phyloP scores from a whole-genome alignment of 2,329 filamentous ascomycete species.

The Calonectria pseudoturangicola region DNA sequence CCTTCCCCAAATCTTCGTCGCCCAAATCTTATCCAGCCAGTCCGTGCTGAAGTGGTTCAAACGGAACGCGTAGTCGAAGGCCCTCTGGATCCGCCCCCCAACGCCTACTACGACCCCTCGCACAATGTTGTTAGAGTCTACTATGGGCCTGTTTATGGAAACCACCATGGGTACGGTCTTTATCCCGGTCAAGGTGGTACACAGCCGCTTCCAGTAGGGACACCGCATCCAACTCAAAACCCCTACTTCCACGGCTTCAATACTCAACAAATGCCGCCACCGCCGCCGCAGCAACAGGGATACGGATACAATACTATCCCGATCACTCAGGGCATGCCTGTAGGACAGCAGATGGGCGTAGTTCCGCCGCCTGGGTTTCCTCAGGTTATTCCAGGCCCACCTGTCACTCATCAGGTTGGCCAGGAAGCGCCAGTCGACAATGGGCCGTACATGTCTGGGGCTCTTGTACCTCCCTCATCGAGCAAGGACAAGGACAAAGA shows the following conservation, averaged over 20 bases:
- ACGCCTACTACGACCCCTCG: slow-evolving; percentile 74
- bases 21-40: slow-evolving; percentile 68
- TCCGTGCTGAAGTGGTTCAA: slow-evolving; percentile 69
- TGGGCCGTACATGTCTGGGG: slow-evolving; percentile 31
- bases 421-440: slow-evolving; percentile 36
- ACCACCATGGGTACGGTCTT: slow-evolving; percentile 65
- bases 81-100: slow-evolving; percentile 72
- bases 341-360: slow-evolving; percentile 49
- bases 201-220: slow-evolving; percentile 63
- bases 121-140: slow-evolving; percentile 74
- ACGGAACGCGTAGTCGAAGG: slow-evolving; percentile 74
- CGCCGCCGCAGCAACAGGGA: slow-evolving; percentile 26
- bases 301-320: slow-evolving; percentile 53
- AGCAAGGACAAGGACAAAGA: slow-evolving; percentile 51
- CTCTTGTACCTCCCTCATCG: slow-evolving; percentile 35
- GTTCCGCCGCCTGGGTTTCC: slow-evolving; percentile 48
- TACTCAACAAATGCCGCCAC: slow-evolving; percentile 46
- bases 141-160: slow-evolving; percentile 74
- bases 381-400: slow-evolving; percentile 33
- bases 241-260: slow-evolving; percentile 65
- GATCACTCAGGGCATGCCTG: slow-evolving; percentile 57
- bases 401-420: slow-evolving; percentile 11
- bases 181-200: slow-evolving; percentile 64
- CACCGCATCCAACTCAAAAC: slow-evolving; percentile 65
- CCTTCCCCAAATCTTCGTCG: slow-evolving; percentile 58